These are phyloP conservation scores for Diaporthe destruens DNA, from an alignment of 2,329 filamentous ascomycete genomes.

Conservation along the genomic window DNA sequence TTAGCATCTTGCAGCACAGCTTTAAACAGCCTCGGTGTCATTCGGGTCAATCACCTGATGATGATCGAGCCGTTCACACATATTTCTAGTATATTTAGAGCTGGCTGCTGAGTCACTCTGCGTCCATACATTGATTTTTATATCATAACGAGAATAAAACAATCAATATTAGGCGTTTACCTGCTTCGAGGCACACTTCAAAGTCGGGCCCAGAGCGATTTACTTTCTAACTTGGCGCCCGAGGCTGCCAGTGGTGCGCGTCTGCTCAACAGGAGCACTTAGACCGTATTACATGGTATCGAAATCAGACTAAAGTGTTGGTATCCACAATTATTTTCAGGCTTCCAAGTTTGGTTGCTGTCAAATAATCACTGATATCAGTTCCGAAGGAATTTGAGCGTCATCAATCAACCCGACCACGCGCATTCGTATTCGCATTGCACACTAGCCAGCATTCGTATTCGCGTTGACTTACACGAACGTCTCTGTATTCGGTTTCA, in stretches of 20 bases:
- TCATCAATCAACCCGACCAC: neutral
- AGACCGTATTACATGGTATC: neutral
- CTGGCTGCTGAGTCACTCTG: no score
- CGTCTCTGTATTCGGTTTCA: slow-evolving; percentile 22
- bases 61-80: neutral
- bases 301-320: no score
- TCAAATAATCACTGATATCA: neutral
- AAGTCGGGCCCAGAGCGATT: neutral
- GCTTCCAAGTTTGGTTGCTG: neutral
- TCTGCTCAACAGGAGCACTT: neutral
- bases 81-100: neutral
- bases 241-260: neutral
- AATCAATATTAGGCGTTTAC: neutral
- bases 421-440: slow-evolving; percentile 35
- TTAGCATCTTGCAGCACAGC: neutral
- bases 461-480: slow-evolving; percentile 33
- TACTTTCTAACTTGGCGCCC: neutral
- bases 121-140: no score
- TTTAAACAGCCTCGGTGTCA: neutral
- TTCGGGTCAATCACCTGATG: no score
- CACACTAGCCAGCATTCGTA: neutral
- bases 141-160: neutral
- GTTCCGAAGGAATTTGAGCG: neutral
- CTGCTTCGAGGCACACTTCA: neutral
- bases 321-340: neutral